phyloP scores from a whole-genome alignment of 495 filamentous ascomycete genomes.

The Diplogelasinospora grovesii region DNA sequence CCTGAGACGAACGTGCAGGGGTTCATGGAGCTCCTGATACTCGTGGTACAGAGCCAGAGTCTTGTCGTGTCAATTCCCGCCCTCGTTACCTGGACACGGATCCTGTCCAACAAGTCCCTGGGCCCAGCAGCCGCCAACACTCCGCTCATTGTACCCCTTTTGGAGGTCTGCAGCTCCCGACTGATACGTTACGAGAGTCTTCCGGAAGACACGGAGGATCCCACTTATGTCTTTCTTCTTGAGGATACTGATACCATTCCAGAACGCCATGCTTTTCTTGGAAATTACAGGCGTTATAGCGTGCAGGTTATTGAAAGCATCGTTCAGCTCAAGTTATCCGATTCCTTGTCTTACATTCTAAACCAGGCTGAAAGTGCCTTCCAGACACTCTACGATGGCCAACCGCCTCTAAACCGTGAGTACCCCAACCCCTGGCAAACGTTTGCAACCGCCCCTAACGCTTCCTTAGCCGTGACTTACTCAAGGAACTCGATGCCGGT shows the following conservation, averaged over 20 bases:
- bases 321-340: constrained; percentile 67
- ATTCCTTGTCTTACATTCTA: constrained; percentile 83
- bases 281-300: constrained; percentile 91
- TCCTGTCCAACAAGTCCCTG: constrained; percentile 61
- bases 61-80: constrained; percentile 88
- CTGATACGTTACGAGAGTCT: constrained; percentile 80
- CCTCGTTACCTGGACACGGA: constrained; percentile 79
- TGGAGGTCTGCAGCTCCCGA: constrained; percentile 71
- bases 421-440: constrained; percentile 9
- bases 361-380: constrained; percentile 65
- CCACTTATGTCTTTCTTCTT: constrained; percentile 70
- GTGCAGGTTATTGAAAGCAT: constrained; percentile 77
- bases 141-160: constrained; percentile 61
- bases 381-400: constrained; percentile 64
- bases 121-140: constrained; percentile 58
- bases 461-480: constrained; percentile 56
- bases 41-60: constrained; percentile 75
- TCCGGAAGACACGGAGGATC: constrained; percentile 71
- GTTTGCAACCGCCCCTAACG: constrained; percentile 29
- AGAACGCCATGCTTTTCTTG: constrained; percentile 93
- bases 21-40: constrained; percentile 73
- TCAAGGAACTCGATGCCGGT: constrained; percentile 71
- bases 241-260: constrained; percentile 94
- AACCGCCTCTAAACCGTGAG: constrained; percentile 63
- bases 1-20: constrained; percentile 54